Evolutionary conservation across 805 yeast species (phyloP), one percentile per base, ranked within the genome.

Genomic region (Priceomyces carsonii): DNA sequence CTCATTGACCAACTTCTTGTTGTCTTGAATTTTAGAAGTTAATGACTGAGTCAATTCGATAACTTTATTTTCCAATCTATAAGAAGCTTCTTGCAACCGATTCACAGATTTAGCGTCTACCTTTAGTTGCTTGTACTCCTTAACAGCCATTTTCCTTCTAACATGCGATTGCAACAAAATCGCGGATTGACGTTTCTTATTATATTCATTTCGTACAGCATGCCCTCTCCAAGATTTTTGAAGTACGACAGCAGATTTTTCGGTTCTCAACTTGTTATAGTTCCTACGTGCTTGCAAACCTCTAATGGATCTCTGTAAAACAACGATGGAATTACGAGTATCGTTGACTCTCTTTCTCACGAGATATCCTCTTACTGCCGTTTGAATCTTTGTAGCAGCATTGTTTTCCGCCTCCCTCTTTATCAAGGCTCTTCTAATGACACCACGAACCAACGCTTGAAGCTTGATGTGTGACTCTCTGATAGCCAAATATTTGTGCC

Each of bases 31-130:
- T 58, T 87, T 85, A 23, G 80, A 64, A 0, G 95, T 79, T 42
- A 91, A 71, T 8, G 83, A 76, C 54, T 91, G 95, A 3, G 97
- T 91, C 48, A 93, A 77, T 61, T 90, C 95, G 46, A 93, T 89
- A n/a, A 95, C 97, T 71, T 95, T 93, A 63, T 93, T 93, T 62
- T 93, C 99, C 52, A 95, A 75, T 58, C 85, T 80, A 65, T 88
- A 93, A 51, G 95, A 89, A 25, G 87, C 95, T 59, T 91, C 96
- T 61, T 87, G 80, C 68, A 87, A 75, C 55, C 84, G 95, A 57
- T 83, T 82, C 29, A 88, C 95, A 10, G 96, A 87, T 57, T 87
- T 87, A 19, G 97, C 96, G 45, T 93, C 98, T n/a, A 73, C 74
- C 57, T 79, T 85, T 59, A 88, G 69, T 38, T 70, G 63, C 44